Evolutionary conservation across 1,284 basidiomycete species (phyloP).

Genomic region (Ganoderma sinense): DNA sequence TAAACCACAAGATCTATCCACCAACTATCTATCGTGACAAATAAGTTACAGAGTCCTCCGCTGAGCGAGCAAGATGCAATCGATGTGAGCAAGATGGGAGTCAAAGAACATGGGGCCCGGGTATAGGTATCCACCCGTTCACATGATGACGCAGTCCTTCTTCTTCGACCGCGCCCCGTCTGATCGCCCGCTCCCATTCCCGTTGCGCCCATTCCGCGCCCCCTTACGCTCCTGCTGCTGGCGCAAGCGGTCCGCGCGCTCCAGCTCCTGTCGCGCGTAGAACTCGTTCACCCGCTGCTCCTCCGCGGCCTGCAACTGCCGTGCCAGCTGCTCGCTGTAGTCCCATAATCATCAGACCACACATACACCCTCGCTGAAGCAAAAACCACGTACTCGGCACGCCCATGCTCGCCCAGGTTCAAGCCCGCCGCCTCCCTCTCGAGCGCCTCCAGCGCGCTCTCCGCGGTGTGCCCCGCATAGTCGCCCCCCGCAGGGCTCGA

Average conservation of each 20-base stretch:
- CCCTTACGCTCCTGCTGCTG: conserved; percentile 35
- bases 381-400: conserved; percentile 55
- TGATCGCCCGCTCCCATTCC: not conserved
- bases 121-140: conserved; percentile 19
- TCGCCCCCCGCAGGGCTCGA: conserved; percentile 80
- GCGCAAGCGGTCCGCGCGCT: conserved; percentile 39
- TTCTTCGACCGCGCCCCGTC: conserved; percentile 44
- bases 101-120: not conserved
- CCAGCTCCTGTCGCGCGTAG: conserved; percentile 48
- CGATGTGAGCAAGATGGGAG: no score
- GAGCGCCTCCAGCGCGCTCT: conserved; percentile 54
- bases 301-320: conserved; percentile 78
- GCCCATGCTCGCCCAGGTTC: conserved; percentile 57
- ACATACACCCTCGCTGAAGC: not conserved
- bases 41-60: no score
- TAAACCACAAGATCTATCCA: no score
- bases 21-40: no score
- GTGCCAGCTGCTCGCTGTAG: conserved; percentile 67
- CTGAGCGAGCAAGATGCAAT: no score
- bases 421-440: conserved; percentile 37
- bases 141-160: conserved; percentile 76
- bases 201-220: conserved; percentile 18
- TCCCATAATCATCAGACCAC: not conserved
- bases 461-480: conserved; percentile 77
- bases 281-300: conserved; percentile 56